These are phyloP conservation scores for Hygrophoropsis aurantiaca DNA, from an alignment of 768 basidiomycete species.

Conservation along the genomic window DNA sequence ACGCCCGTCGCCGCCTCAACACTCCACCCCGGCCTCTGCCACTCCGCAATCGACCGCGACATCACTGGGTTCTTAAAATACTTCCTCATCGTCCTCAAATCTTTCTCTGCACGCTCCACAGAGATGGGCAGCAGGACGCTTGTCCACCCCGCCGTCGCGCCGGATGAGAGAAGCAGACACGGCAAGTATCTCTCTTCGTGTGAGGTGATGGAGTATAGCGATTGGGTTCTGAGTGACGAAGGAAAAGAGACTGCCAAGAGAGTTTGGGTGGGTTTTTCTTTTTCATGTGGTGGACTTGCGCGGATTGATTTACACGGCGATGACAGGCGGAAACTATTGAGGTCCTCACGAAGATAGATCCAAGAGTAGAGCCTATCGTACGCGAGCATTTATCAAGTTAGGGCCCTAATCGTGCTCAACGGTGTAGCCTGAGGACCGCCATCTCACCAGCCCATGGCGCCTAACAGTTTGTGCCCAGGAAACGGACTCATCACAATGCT, in stretches of 20 bases:
- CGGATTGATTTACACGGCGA: background rate
- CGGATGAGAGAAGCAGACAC: slow-evolving; percentile 20
- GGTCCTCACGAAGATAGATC: background rate
- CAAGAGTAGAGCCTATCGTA: background rate
- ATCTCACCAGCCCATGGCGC: no score
- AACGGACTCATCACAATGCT: no score
- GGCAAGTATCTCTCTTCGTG: slow-evolving; percentile 29
- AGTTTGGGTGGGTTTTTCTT: slow-evolving; percentile 34
- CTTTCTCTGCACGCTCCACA: slow-evolving; percentile 31
- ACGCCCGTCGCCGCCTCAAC: slow-evolving; percentile 32
- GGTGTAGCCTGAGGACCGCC: no score
- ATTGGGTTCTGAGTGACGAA: slow-evolving; percentile 32
- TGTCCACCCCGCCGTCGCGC: slow-evolving; percentile 32
- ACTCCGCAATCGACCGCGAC: slow-evolving; percentile 33
- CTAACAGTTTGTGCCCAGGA: no score
- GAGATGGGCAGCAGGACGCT: slow-evolving; percentile 37
- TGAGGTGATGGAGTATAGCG: slow-evolving; percentile 30
- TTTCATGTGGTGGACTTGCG: background rate
- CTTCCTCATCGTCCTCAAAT: slow-evolving; percentile 25
- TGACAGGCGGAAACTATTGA: slow-evolving; percentile 1
- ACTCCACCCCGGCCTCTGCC: slow-evolving; percentile 44
- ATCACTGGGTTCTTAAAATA: slow-evolving; percentile 11
- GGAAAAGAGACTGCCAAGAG: slow-evolving; percentile 28
- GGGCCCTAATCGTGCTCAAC: no score
- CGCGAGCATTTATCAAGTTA: no score